These are phyloP conservation scores for Withania somnifera DNA, from an alignment of 305 asterid genomes.

Conservation along the genomic window DNA sequence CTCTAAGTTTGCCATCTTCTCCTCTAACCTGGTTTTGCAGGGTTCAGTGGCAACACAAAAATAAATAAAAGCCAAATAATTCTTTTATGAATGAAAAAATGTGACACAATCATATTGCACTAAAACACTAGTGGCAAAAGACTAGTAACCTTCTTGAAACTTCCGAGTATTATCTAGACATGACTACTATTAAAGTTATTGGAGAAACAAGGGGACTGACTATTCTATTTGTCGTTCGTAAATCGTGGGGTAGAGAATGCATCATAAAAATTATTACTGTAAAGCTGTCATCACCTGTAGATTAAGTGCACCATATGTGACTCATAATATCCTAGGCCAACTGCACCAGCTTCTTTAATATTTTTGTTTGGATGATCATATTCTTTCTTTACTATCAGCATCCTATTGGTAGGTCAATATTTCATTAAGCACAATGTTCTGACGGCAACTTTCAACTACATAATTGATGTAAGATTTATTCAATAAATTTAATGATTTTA, in stretches of 20 bases:
- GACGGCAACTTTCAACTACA: background rate
- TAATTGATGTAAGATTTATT: background rate
- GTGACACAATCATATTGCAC: background rate
- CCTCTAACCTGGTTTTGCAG: conserved; percentile 58
- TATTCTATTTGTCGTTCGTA: background rate
- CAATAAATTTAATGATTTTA: background rate
- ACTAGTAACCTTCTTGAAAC: background rate
- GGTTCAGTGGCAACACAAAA: background rate
- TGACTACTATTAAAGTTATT: background rate
- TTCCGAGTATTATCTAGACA: background rate
- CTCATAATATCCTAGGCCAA: background rate
- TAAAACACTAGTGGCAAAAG: background rate
- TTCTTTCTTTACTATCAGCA: background rate
- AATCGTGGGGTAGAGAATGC: background rate
- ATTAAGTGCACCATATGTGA: background rate
- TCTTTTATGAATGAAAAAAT: background rate
- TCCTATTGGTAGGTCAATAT: background rate
- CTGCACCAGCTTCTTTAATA: background rate
- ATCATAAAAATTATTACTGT: background rate
- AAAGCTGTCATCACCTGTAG: background rate
- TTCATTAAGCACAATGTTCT: background rate
- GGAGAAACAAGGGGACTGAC: background rate
- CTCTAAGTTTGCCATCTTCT: conserved; percentile 74
- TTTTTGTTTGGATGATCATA: background rate
- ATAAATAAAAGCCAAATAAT: background rate